Base-by-base conservation (phyloP, 495 filamentous ascomycete species). In the Niebla homalea region DNA sequence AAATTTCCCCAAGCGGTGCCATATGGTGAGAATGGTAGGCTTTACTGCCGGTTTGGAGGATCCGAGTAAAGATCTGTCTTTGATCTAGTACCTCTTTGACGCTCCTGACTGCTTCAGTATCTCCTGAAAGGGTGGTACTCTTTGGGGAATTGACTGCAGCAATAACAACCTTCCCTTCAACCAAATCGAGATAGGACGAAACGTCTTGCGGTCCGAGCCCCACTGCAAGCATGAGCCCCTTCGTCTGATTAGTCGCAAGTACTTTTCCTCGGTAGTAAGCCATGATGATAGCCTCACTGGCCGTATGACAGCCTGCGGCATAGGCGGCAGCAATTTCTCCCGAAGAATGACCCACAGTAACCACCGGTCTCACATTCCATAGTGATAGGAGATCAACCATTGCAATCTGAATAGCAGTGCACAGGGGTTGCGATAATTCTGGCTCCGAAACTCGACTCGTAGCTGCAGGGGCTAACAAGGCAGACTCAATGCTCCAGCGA, bases 21-120 rank as follows among this genome's bases (percentile, higher is more conserved):
- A 84, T 84, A 3, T 56, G 71, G 2, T 64, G 69, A 0, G 77
- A 79, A 55, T 84, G 80, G 49, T 84, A 84, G 0, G 79, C 78
- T 1, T 46, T 48, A 4, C 65, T 69, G 21, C 68, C 66, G 3
- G 76, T 70, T 5, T 47, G 40, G 3, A 80, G 57, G n/a, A 63
- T 37, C 5, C 67, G 52, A 0, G 61, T 60, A 52, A 75, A 75
- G 19, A 59, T 66, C 2, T 54, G 41, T 12, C 62, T 3, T 26
- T 26, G 25, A 7, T 3, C 7, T 7, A 26, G 7, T 4, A 26
- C 7, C 25, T 26, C n/a, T n/a, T n/a, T n/a, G n/a, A n/a, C n/a
- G n/a, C n/a, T n/a, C n/a, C n/a, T n/a, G n/a, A n/a, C n/a, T n/a
- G n/a, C n/a, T n/a, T 26, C 25, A 26, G 7, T 4, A 26, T 26